These are phyloP conservation scores for Trypanosoma grayi DNA, from an alignment of 208 protist species.

Conservation along the genomic window DNA sequence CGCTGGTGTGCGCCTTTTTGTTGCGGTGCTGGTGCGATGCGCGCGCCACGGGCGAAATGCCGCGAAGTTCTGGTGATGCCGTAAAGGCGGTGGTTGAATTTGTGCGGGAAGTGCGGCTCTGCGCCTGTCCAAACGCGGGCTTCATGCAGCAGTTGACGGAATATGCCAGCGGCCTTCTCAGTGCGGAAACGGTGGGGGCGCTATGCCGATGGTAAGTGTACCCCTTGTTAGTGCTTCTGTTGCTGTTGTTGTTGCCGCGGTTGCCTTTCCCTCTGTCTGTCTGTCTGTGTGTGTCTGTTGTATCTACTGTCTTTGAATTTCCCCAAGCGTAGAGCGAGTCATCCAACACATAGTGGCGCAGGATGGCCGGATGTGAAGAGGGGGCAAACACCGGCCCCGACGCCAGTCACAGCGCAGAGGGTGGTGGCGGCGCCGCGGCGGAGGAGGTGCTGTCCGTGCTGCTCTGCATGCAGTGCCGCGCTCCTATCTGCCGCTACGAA, in stretches of 20 bases:
- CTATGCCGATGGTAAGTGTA: background rate
- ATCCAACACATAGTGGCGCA: no score
- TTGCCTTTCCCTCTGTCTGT: no score
- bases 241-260: no score
- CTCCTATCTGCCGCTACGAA: slow-evolving; percentile 35
- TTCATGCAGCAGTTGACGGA: slow-evolving; percentile 25
- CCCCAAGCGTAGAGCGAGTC: no score
- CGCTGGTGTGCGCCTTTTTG: slow-evolving; percentile 60
- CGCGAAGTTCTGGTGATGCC: background rate
- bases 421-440: background rate
- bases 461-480: slow-evolving; percentile 50
- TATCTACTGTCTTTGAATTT: no score
- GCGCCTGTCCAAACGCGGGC: slow-evolving; percentile 31
- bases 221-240: background rate
- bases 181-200: no score
- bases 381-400: no score
- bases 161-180: slow-evolving; percentile 16
- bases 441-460: slow-evolving; percentile 23
- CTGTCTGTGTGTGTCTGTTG: no score
- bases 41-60: slow-evolving; percentile 10
- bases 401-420: no score
- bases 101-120: slow-evolving; percentile 26
- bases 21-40: slow-evolving; percentile 37
- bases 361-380: no score
- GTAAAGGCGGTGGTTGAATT: slow-evolving; percentile 27